phyloP scores from a whole-genome alignment of 164 flowering plant genomes.

The Kingdonia uniflora region DNA sequence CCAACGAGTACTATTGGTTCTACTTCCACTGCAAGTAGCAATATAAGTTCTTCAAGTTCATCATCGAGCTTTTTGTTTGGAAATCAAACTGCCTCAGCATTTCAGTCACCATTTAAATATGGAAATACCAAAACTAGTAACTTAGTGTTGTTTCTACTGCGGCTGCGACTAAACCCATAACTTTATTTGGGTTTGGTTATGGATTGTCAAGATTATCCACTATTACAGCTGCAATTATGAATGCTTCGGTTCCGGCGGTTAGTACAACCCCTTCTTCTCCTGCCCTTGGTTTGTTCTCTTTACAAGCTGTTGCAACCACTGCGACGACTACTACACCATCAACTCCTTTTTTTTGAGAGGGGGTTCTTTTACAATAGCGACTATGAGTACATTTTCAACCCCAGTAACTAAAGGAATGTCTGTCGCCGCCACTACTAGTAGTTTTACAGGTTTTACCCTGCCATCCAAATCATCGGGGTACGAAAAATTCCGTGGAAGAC shows the following conservation, averaged over 20 bases:
- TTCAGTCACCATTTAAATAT: too few relatives aligned
- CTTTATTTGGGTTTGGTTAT: neutral
- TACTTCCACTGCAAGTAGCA: too few relatives aligned
- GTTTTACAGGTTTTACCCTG: constrained; percentile 33
- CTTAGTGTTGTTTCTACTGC: too few relatives aligned
- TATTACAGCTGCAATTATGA: constrained; percentile 15
- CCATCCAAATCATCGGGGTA: constrained; percentile 23
- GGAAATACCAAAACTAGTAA: neutral
- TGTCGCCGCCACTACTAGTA: constrained; percentile 22
- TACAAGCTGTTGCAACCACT: constrained; percentile 11
- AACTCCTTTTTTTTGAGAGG: constrained; percentile 13
- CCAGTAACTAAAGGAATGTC: constrained; percentile 15
- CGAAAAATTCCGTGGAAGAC: too few relatives aligned
- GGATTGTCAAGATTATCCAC: constrained; percentile 16
- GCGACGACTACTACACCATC: constrained; percentile 21
- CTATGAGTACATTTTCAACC: too few relatives aligned
- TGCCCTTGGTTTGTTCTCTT: constrained; percentile 14
- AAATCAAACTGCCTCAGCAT: too few relatives aligned
- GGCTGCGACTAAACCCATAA: too few relatives aligned
- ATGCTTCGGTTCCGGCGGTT: constrained; percentile 20
- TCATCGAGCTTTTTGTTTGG: too few relatives aligned
- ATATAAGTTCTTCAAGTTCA: too few relatives aligned
- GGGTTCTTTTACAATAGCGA: constrained; percentile 14
- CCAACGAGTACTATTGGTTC: too few relatives aligned
- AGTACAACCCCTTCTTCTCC: neutral